phyloP scores from a whole-genome alignment of 2,329 filamentous ascomycete genomes.

The Tympanopsis confertula region DNA sequence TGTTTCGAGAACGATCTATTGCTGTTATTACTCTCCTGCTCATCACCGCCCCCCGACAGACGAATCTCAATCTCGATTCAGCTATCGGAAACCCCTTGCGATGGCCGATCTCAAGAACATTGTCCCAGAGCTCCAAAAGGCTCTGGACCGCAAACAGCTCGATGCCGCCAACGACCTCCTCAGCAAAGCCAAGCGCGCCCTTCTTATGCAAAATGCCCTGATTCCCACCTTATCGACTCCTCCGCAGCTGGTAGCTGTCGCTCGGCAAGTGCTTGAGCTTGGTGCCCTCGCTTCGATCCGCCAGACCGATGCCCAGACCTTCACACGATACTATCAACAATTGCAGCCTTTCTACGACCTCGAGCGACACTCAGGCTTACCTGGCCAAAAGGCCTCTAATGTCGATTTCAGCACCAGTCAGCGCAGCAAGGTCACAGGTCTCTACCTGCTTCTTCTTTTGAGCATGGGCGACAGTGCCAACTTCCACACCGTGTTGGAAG shows the following conservation, averaged over 20 bases:
- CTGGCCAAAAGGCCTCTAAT: conserved; percentile 30
- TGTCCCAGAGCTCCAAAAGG: conserved; percentile 34
- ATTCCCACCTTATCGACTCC: conserved; percentile 43
- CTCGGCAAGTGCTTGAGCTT: conserved; percentile 52
- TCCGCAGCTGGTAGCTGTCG: conserved; percentile 39
- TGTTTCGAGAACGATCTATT: too few species aligned
- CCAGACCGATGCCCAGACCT: conserved; percentile 50
- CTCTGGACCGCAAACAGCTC: conserved; percentile 32
- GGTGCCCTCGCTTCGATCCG: conserved; percentile 58
- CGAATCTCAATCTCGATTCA: too few species aligned
- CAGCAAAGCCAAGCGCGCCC: conserved; percentile 48
- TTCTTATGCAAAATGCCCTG: conserved; percentile 52
- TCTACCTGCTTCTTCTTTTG: conserved; percentile 53
- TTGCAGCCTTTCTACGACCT: conserved; percentile 58
- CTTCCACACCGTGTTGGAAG: conserved; percentile 58
- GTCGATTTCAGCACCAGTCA: background rate
- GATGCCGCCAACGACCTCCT: conserved; percentile 35
- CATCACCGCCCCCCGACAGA: too few species aligned
- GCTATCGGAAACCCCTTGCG: background rate
- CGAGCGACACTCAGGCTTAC: conserved; percentile 19
- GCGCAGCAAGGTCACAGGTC: conserved; percentile 51
- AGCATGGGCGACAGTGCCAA: conserved; percentile 58
- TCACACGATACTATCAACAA: conserved; percentile 61
- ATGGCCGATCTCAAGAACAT: conserved; percentile 29
- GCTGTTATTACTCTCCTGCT: too few species aligned